Evolutionary conservation across 2,329 filamentous ascomycete species (phyloP), one percentile per base, ranked within the genome.

Genomic region (Emericellopsis atlantica): DNA sequence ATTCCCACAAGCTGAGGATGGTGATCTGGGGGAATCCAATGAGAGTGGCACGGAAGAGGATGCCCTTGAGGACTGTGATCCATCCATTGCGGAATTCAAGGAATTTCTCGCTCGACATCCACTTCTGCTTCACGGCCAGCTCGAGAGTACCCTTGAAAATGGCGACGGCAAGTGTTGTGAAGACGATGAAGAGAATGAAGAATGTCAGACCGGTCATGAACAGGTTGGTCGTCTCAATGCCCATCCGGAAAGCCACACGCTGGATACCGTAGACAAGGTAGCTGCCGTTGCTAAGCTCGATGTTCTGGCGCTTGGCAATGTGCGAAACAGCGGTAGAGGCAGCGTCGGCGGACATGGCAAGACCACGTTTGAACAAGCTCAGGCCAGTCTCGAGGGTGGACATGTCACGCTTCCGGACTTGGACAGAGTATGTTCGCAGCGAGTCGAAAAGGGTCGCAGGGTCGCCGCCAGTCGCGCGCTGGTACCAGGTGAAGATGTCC

Each of bases 61-160:
- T 93, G 43, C 90, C 90, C 69, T 94, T 93, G 53, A 95, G 74
- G 6, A 95, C 83, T 12, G 88, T 89, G 48, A 81, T 79, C 90
- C 90, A 95, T 50, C 87, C 88, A 53, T 92, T 90, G 47, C 90
- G 82, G 75, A 96, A 95, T 52, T 95, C 89, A 50, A 82, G 70
- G 62, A 95, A 95, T 52, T 85, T 88, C 56, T 95, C 84, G 42
- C 70, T 69, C 64, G 86, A 84, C 69, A 95, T 87, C 71, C 77
- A 83, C 52, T 79, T 78, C 46, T 76, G 70, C 65, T 79, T 87
- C 50, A 79, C 79, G 10, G 82, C 76, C 38, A 84, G 58, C 60
- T 95, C 89, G 59, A 82, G 87, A 48, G 81, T 62, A 43, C 72
- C 81, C 66, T 95, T 95, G 73, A 93, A 94, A 23, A 78, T 62